A percentile compares a stretch with the other conserved stretches of the same genome.
Evolutionary conservation across 306 rosid genomes (phyloP).

Genomic region (Begonia fuchsioides): DNA sequence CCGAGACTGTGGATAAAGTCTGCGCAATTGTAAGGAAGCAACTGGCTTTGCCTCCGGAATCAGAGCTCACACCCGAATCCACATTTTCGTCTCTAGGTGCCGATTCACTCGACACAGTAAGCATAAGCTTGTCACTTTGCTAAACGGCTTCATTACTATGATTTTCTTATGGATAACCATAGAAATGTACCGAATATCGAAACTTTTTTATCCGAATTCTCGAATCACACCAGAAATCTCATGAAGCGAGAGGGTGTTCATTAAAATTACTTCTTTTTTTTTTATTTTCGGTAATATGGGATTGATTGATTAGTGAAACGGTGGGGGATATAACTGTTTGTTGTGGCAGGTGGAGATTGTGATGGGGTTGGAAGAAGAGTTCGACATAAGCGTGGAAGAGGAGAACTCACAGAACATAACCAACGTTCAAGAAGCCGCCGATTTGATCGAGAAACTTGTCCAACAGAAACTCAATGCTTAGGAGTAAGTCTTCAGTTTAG

Average conservation of each 20-base stretch:
- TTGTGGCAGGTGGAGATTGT: slow-evolving; percentile 28
- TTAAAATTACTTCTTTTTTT: neutral
- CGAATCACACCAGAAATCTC: too few species aligned
- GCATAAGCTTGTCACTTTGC: neutral
- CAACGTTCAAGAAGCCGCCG: slow-evolving; percentile 35
- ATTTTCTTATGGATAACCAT: too few species aligned
- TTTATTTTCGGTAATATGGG: neutral
- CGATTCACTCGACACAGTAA: slow-evolving; percentile 31
- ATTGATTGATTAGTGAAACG: neutral
- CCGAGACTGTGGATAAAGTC: slow-evolving; percentile 28
- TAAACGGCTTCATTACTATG: too few species aligned
- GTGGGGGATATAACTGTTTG: neutral
- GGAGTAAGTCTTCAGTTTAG: neutral
- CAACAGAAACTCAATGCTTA: slow-evolving; percentile 14
- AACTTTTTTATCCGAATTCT: too few species aligned
- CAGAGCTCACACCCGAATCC: slow-evolving; percentile 26
- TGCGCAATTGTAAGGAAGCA: slow-evolving; percentile 31
- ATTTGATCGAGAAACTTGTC: slow-evolving; percentile 29
- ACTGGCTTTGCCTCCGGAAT: slow-evolving; percentile 23
- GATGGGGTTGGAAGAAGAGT: slow-evolving; percentile 34
- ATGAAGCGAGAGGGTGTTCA: too few species aligned
- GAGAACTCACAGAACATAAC: slow-evolving; percentile 28
- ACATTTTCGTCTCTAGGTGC: slow-evolving; percentile 30
- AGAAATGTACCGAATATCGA: too few species aligned
- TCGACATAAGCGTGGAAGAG: slow-evolving; percentile 29